These are phyloP conservation scores for Suillus tomentosus DNA, from an alignment of 768 basidiomycete species.

Conservation along the genomic window DNA sequence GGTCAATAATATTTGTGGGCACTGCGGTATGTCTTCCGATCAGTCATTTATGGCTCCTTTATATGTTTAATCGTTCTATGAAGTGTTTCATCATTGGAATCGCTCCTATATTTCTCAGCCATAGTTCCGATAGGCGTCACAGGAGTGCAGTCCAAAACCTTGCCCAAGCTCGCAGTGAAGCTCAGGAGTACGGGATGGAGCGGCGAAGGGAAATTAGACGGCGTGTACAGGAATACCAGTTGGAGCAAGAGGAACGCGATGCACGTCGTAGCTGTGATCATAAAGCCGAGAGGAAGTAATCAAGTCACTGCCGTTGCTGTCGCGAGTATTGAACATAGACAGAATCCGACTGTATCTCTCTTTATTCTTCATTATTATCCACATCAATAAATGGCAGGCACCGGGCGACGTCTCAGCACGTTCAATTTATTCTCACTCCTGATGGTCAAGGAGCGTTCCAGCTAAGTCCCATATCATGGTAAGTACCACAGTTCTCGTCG, in stretches of 20 bases:
- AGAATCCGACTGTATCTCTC: not conserved
- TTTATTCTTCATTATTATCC: slow-evolving; percentile 1
- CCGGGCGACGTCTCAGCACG: not conserved
- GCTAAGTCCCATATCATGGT: not conserved
- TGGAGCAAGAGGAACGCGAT: slow-evolving; percentile 5
- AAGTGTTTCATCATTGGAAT: slow-evolving; percentile 50
- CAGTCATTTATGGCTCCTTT: not conserved
- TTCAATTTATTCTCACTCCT: not conserved
- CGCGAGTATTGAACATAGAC: not conserved
- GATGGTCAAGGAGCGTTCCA: not conserved
- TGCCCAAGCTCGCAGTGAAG: slow-evolving; percentile 58
- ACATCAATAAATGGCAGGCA: not conserved
- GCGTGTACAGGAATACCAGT: slow-evolving; percentile 41
- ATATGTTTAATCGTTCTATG: not conserved
- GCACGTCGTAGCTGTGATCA: not conserved
- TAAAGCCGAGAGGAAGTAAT: not conserved
- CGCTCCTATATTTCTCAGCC: slow-evolving; percentile 42
- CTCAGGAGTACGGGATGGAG: slow-evolving; percentile 54
- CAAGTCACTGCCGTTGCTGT: not conserved
- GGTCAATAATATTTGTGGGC: slow-evolving; percentile 48
- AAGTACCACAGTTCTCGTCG: not conserved
- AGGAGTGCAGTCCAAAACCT: slow-evolving; percentile 57
- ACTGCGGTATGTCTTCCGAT: slow-evolving; percentile 41
- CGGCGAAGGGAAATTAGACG: slow-evolving; percentile 52
- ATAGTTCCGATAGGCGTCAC: slow-evolving; percentile 46